A percentile compares a stretch with the other conserved stretches of the same genome.
Conservation (phyloP, 345 rosid genomes). For the Aegle marmelos region DNA sequence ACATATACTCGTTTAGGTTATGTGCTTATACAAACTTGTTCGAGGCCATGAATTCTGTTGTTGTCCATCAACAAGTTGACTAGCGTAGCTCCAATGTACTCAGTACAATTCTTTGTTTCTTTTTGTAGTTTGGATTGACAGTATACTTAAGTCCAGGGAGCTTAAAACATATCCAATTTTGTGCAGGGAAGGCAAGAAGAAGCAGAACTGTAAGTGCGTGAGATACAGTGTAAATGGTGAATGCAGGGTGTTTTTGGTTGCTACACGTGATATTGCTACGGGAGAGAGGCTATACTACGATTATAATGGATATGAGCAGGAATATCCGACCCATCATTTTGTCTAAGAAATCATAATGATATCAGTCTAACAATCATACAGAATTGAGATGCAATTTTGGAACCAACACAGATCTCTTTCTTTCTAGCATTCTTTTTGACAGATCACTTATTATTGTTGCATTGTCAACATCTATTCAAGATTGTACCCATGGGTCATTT, state of each 20-base stretch:
- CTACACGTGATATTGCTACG: conserved; percentile 73
- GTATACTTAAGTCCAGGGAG: conserved; percentile 8
- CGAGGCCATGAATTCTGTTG: neutral
- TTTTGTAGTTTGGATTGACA: neutral
- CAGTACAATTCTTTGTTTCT: neutral
- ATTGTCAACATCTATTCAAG: conserved; percentile 25
- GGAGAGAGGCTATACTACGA: conserved; percentile 95
- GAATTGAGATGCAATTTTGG: conserved; percentile 37
- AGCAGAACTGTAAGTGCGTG: conserved; percentile 94
- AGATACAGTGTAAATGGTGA: conserved; percentile 80
- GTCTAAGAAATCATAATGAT: conserved; percentile 39
- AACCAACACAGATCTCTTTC: conserved; percentile 24
- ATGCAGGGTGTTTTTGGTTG: conserved; percentile 83
- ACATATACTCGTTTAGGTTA: neutral
- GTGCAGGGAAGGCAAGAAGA: conserved; percentile 86
- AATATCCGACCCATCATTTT: conserved; percentile 91
- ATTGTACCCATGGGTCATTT: conserved; percentile 15
- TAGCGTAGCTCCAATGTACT: neutral
- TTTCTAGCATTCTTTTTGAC: conserved; percentile 6
- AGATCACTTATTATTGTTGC: conserved; percentile 25
- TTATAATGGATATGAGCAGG: conserved; percentile 90
- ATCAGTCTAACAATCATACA: conserved; percentile 21
- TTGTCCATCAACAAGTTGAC: neutral
- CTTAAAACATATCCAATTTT: conserved; percentile 28
- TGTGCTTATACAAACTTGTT: neutral